phyloP scores from a whole-genome alignment of 1,284 basidiomycete species.

The Moesziomyces aphidis region DNA sequence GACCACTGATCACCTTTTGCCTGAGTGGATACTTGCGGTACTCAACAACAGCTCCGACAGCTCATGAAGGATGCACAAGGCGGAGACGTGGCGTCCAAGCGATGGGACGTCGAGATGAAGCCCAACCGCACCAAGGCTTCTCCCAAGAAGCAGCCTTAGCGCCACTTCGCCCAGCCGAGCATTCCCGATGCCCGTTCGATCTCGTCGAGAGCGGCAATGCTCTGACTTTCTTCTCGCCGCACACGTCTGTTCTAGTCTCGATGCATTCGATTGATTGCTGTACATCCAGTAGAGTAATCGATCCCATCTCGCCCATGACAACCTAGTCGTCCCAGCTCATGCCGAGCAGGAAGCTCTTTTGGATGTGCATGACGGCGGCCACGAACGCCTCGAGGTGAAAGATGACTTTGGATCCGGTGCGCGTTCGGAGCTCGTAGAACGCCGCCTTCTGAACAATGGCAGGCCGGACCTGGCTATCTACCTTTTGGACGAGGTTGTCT shows the following conservation, averaged over 20 bases:
- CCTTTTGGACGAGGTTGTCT: conserved; percentile 83
- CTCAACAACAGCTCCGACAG: conserved; percentile 18
- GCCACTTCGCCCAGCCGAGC: neutral
- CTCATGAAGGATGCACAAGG: conserved; percentile 26
- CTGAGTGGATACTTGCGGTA: no score
- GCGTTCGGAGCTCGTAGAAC: conserved; percentile 74
- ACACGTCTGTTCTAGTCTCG: neutral
- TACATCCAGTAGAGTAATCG: neutral
- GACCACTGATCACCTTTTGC: neutral
- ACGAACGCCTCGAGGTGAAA: conserved; percentile 68
- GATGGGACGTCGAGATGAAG: conserved; percentile 39
- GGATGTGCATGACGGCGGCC: conserved; percentile 65
- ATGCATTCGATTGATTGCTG: neutral
- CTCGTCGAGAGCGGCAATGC: neutral
- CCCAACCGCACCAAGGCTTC: conserved; percentile 15
- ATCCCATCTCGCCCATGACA: neutral
- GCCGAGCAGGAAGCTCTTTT: conserved; percentile 59
- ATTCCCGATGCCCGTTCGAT: no score
- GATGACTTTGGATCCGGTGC: conserved; percentile 63
- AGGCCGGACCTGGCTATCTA: conserved; percentile 74
- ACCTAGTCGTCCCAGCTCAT: conserved; percentile 51
- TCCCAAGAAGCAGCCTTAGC: conserved; percentile 21
- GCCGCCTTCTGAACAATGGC: conserved; percentile 74
- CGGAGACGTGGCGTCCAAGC: conserved; percentile 30
- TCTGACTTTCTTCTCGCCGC: neutral